Conservation (phyloP, 768 basidiomycete genomes). For the Suillus occidentalis region DNA sequence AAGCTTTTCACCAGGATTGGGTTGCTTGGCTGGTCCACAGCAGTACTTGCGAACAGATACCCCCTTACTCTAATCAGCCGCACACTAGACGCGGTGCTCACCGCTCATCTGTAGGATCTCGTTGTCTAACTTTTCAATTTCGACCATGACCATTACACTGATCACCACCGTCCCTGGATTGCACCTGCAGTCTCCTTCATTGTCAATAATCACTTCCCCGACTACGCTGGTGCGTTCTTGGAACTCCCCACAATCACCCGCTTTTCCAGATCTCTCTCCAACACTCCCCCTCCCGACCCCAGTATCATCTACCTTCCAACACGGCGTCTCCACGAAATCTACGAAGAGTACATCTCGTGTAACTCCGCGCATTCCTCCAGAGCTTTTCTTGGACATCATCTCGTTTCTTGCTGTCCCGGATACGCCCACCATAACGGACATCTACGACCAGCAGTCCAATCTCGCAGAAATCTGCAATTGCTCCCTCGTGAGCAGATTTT, state of each 20-base stretch:
- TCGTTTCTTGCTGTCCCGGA: conserved; percentile 23
- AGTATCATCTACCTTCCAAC: background rate
- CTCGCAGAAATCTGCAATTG: conserved; percentile 23
- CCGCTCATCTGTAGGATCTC: background rate
- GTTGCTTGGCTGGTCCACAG: background rate
- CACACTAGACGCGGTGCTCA: background rate
- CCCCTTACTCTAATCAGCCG: background rate
- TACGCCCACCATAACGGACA: conserved; percentile 10
- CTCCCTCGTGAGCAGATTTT: conserved; percentile 32
- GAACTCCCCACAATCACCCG: conserved; percentile 3
- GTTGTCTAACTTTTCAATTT: background rate
- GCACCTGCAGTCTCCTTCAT: background rate
- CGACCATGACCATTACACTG: conserved; percentile 1
- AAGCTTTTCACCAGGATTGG: background rate
- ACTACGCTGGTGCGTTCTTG: background rate
- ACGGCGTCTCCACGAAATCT: background rate
- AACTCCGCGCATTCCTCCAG: conserved; percentile 22
- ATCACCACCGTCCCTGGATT: background rate
- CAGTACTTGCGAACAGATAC: background rate
- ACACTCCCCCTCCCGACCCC: background rate
- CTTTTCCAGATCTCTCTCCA: background rate
- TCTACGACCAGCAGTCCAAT: conserved; percentile 18
- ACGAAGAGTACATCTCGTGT: background rate
- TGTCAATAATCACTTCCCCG: background rate
- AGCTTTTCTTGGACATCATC: conserved; percentile 32